phyloP scores from a whole-genome alignment of 805 yeast species.

The Sugiyamaella floridensis region DNA sequence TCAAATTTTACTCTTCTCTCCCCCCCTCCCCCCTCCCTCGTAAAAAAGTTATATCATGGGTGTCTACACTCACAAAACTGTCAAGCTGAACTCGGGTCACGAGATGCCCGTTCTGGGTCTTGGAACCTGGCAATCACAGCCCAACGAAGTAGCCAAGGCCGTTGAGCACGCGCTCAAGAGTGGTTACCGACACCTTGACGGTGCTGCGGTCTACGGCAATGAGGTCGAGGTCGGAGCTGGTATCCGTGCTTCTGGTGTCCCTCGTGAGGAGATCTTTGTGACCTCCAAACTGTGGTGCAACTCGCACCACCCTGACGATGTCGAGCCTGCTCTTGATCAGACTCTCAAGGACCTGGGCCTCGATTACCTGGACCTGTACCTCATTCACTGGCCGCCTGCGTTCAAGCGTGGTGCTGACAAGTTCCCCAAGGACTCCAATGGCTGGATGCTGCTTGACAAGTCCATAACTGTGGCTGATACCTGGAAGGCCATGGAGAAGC shows the following conservation, averaged over 20 bases:
- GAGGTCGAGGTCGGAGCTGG: slow-evolving; percentile 49
- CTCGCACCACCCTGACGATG: slow-evolving; percentile 33
- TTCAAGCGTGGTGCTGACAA: slow-evolving; percentile 2
- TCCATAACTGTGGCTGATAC: slow-evolving; percentile 33
- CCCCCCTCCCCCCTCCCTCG: no score
- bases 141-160: slow-evolving; percentile 26
- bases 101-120: slow-evolving; percentile 47
- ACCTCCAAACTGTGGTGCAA: slow-evolving; percentile 36
- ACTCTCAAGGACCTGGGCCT: slow-evolving; percentile 39
- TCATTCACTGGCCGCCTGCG: slow-evolving; percentile 50
- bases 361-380: slow-evolving; percentile 47
- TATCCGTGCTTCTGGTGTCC: slow-evolving; percentile 50
- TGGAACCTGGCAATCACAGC: slow-evolving; percentile 43
- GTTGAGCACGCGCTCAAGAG: slow-evolving; percentile 41
- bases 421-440: slow-evolving; percentile 24
- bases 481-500: slow-evolving; percentile 50
- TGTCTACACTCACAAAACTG: slow-evolving; percentile 1
- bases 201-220: slow-evolving; percentile 51
- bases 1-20: no score
- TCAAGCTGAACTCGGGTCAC: slow-evolving; percentile 37
- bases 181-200: slow-evolving; percentile 61
- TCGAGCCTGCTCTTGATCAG: slow-evolving; percentile 38
- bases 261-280: slow-evolving; percentile 38
- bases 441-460: slow-evolving; percentile 17
- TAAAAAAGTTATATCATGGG: not conserved